These are phyloP conservation scores for Scenedesmus sp. DNA, from an alignment of 163 green algal genomes.

Conservation along the genomic window DNA sequence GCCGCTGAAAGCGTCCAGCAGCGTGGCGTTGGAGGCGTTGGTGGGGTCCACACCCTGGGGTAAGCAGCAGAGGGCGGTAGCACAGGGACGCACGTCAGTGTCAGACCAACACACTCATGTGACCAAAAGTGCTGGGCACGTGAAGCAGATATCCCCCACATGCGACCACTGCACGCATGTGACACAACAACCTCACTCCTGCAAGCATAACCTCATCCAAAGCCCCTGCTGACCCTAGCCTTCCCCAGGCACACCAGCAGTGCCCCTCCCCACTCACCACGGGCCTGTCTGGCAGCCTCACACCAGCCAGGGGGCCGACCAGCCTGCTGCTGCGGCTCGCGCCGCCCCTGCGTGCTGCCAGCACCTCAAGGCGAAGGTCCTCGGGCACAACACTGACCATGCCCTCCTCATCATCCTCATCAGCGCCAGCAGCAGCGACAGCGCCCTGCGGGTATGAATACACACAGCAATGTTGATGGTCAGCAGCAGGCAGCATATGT, in stretches of 20 bases:
- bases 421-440: constrained; percentile 24
- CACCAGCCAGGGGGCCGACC: background rate
- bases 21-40: background rate
- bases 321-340: constrained; percentile 1
- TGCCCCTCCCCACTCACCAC: background rate
- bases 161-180: no score
- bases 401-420: background rate
- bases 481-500: no score
- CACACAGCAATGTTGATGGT: background rate
- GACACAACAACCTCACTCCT: background rate
- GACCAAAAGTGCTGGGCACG: background rate
- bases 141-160: no score
- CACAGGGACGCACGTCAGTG: background rate
- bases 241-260: background rate
- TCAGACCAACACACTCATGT: background rate
- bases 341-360: background rate
- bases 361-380: constrained; percentile 16
- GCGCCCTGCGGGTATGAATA: background rate
- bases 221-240: no score
- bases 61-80: background rate
- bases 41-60: constrained; percentile 6
- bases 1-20: background rate
- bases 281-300: constrained; percentile 32
- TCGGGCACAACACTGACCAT: constrained; percentile 11
- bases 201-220: background rate